These are phyloP conservation scores for Emericellopsis cladophorae DNA, from an alignment of 2,329 filamentous ascomycete species.

Conservation along the genomic window DNA sequence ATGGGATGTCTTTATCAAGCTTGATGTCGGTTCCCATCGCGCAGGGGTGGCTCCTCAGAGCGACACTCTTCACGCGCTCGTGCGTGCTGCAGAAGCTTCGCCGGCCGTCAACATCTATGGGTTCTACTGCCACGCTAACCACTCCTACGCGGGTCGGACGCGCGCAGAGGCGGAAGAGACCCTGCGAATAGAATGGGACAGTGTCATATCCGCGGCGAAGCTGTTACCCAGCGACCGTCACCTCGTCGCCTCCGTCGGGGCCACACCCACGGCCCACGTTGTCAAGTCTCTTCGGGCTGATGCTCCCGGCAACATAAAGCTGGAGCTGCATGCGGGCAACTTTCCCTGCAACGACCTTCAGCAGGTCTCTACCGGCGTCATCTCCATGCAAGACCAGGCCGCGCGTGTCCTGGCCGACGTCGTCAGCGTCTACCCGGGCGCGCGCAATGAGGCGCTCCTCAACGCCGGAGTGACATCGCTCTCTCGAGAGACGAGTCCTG, in stretches of 20 bases:
- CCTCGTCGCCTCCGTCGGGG: constrained; percentile 18
- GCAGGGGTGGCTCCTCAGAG: constrained; percentile 17
- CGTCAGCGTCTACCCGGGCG: constrained; percentile 21
- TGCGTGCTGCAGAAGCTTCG: constrained; percentile 13
- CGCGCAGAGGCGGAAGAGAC: constrained; percentile 15
- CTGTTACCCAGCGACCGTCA: constrained; percentile 11
- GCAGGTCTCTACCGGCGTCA: constrained; percentile 20
- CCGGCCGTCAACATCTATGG: constrained; percentile 17
- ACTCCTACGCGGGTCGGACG: constrained; percentile 20
- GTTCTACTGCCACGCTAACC: constrained; percentile 24
- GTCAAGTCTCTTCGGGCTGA: constrained; percentile 14
- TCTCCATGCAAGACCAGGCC: constrained; percentile 14
- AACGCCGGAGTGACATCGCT: constrained; percentile 22
- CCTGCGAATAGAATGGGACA: constrained; percentile 16
- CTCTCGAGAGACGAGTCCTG: constrained; percentile 17
- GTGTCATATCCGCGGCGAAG: constrained; percentile 15
- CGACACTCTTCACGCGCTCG: constrained; percentile 10
- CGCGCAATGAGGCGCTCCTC: constrained; percentile 21
- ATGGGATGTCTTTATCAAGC: constrained; percentile 23
- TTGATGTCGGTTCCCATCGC: constrained; percentile 21
- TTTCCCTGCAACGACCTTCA: constrained; percentile 25
- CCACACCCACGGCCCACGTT: constrained; percentile 23
- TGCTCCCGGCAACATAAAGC: constrained; percentile 15
- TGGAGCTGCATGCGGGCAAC: constrained; percentile 24
- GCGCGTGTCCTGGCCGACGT: constrained; percentile 18